phyloP scores from a whole-genome alignment of 805 yeast species.

The Yarrowia bubula region DNA sequence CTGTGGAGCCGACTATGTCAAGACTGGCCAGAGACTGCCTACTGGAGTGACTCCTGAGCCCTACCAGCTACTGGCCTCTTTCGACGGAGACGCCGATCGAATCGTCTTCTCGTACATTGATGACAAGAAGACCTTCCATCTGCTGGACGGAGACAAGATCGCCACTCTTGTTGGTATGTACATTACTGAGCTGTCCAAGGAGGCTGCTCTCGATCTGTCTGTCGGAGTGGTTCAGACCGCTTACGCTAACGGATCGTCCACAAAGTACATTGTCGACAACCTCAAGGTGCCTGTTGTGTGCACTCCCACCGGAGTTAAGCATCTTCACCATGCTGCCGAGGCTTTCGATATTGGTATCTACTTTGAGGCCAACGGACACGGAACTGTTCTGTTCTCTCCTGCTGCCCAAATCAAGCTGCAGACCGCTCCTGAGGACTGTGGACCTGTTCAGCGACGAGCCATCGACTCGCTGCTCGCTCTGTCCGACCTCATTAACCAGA shows the following conservation, averaged over 20 bases:
- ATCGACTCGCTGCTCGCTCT: slow-evolving; percentile 57
- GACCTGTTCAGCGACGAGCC: slow-evolving; percentile 50
- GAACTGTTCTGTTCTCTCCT: slow-evolving; percentile 81
- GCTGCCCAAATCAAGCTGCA: slow-evolving; percentile 45
- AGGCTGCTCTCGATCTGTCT: slow-evolving; percentile 43
- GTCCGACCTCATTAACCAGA: slow-evolving; percentile 79
- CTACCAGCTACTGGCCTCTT: slow-evolving; percentile 65
- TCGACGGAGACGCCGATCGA: slow-evolving; percentile 97
- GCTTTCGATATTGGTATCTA: slow-evolving; percentile 87
- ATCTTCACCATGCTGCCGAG: slow-evolving; percentile 87
- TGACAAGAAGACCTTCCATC: slow-evolving; percentile 37
- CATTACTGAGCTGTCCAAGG: slow-evolving; percentile 49
- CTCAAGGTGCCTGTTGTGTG: slow-evolving; percentile 77
- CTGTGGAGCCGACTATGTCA: slow-evolving; percentile 96
- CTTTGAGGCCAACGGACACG: slow-evolving; percentile 99
- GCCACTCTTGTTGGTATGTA: slow-evolving; percentile 78
- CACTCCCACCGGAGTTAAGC: slow-evolving; percentile 96
- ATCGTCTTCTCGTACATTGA: slow-evolving; percentile 64
- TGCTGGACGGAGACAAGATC: slow-evolving; percentile 89
- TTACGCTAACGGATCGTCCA: slow-evolving; percentile 92
- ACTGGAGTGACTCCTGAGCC: slow-evolving; percentile 50
- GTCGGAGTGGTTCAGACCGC: slow-evolving; percentile 96
- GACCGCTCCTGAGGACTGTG: slow-evolving; percentile 41
- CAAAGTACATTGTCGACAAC: slow-evolving; percentile 59
- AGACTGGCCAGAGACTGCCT: slow-evolving; percentile 82